phyloP scores from a whole-genome alignment of 2,329 filamentous ascomycete species.

The Alternaria viburni region DNA sequence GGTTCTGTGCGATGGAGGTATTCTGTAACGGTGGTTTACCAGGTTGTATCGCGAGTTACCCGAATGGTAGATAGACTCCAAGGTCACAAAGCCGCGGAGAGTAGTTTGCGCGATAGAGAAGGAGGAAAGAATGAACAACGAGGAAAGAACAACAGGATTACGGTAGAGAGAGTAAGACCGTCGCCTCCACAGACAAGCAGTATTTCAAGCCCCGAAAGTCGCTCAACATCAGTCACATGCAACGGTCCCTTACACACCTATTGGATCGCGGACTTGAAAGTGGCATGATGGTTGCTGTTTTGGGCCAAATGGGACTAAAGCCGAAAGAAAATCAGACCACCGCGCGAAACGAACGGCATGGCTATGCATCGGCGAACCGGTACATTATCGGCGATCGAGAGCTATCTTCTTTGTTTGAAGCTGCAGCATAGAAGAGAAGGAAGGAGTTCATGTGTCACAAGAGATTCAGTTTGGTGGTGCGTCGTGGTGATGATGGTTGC shows the following conservation, averaged over 20 bases:
- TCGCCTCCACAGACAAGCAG: neutral
- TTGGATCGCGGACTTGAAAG: constrained; percentile 12
- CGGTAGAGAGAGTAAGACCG: too few relatives aligned
- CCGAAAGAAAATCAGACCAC: constrained; percentile 27
- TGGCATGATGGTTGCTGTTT: constrained; percentile 28
- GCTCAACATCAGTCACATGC: constrained; percentile 12
- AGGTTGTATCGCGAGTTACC: too few relatives aligned
- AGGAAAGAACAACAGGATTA: too few relatives aligned
- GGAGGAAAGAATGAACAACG: too few relatives aligned
- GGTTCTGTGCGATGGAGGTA: too few relatives aligned
- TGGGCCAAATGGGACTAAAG: constrained; percentile 21
- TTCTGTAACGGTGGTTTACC: too few relatives aligned
- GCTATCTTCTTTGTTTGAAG: neutral
- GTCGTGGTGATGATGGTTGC: neutral
- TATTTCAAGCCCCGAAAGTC: neutral
- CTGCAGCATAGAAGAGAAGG: neutral
- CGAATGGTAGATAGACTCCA: too few relatives aligned
- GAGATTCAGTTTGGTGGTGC: neutral
- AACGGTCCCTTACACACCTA: neutral
- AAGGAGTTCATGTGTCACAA: neutral
- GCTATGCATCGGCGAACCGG: neutral
- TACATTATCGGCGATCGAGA: neutral
- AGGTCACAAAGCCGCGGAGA: too few relatives aligned
- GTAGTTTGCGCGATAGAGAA: too few relatives aligned
- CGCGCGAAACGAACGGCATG: constrained; percentile 26